Base-by-base conservation (phyloP, 805 yeast genomes). In the Candida vartiovaarae region DNA sequence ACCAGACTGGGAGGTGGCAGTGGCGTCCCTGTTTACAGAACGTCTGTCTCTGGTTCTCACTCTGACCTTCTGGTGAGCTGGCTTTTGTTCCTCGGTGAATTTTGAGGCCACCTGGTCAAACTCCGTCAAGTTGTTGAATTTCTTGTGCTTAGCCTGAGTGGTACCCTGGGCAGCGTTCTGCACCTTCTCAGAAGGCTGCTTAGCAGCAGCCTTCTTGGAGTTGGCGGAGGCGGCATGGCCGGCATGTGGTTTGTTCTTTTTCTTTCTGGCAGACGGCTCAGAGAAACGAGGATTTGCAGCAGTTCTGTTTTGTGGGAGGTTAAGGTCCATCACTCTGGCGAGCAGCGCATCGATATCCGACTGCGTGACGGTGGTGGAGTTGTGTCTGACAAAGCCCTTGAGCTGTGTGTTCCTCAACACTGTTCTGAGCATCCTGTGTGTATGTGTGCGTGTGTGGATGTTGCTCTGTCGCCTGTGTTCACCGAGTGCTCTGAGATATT, bases 261-360 rank as follows among this genome's bases (percentile, higher is more conserved):
- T 28, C 30, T 28, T 28, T 7, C 6, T 7, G 9, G 8, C 30
- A 7, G 8, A 6, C 30, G 6, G 30, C 9, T 28, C 8, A 28
- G 6, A 9, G 30, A 28, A 6, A 28, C 30, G 30, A 28, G 30
- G 30, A 9, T 28, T 29, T 29, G 11, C 26, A 32, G 31, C 41
- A 7, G 47, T 42, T 40, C 36, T 34, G 32, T 34, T 46, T 35
- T 6, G 38, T 11, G 31, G 29, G 30, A 35, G 38, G n/a, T 25
- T 25, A 10, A 35, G 38, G 7, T 35, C 29, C 42, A 36, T 43
- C 31, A 46, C 46, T 28, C 45, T 40, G 32, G 34, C 43, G 23
- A 47, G 42, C 9, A 47, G 47, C 33, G 32, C 34, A 29, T 47
- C 44, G 34, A 47, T 40, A 32, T 41, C 44, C 3, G 35, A 37